These are phyloP conservation scores for Nitzschia putrida DNA, from an alignment of 108 stramenopile genomes.

Conservation along the genomic window DNA sequence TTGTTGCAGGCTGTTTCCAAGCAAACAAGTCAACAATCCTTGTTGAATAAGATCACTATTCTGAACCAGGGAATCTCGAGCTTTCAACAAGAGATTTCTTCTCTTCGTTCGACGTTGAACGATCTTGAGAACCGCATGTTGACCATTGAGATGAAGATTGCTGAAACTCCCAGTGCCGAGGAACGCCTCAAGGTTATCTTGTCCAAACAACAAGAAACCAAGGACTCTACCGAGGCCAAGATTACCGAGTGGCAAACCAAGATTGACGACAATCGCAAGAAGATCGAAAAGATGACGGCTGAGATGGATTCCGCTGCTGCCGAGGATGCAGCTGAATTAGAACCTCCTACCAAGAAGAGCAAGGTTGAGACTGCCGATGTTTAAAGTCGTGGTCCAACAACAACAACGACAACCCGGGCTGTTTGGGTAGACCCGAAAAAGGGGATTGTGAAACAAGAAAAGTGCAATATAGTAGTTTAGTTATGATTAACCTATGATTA, in stretches of 20 bases:
- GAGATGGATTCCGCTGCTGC: conserved; percentile 6
- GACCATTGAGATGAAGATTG: conserved; percentile 37
- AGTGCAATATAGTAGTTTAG: no score
- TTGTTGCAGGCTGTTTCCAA: conserved; percentile 28
- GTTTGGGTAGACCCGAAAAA: no score
- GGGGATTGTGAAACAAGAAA: no score
- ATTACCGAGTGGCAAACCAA: conserved; percentile 3
- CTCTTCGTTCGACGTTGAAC: conserved; percentile 18
- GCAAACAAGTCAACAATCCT: conserved; percentile 28
- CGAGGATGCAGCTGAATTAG: neutral
- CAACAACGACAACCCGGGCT: no score
- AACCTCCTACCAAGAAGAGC: neutral
- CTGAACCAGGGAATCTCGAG: conserved; percentile 30
- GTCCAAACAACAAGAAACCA: conserved; percentile 21
- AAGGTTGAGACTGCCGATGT: neutral
- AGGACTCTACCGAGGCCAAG: conserved; percentile 14
- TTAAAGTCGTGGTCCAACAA: no score
- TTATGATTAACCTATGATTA: no score
- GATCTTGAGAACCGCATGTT: conserved; percentile 38
- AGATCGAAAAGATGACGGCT: conserved; percentile 12
- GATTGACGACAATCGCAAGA: conserved; percentile 11
- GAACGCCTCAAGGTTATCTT: conserved; percentile 21
- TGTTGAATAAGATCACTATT: conserved; percentile 36
- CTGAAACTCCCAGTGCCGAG: conserved; percentile 22
- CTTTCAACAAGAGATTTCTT: conserved; percentile 31